A percentile compares a stretch with the other conserved stretches of the same genome.
Evolutionary conservation across 495 filamentous ascomycete species (phyloP).

Genomic region (Penicillium tannophilum): DNA sequence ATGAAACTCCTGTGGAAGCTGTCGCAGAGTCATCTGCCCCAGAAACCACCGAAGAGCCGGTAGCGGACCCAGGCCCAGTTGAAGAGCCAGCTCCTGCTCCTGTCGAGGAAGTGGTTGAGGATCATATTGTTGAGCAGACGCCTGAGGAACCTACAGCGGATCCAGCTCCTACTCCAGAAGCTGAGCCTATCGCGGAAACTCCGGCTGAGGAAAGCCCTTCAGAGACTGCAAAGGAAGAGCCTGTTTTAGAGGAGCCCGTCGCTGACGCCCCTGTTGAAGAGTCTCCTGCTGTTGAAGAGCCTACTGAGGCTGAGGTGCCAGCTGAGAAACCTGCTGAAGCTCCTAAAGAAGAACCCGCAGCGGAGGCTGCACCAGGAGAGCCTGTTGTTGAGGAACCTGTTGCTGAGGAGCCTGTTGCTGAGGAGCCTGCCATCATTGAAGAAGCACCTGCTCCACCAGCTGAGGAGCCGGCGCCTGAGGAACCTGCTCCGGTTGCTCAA

Average conservation of each 20-base stretch:
- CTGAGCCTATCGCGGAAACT: background rate
- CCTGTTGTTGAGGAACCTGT: background rate
- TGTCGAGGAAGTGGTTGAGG: conserved; percentile 21
- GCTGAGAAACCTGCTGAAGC: conserved; percentile 3
- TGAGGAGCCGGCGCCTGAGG: conserved; percentile 2
- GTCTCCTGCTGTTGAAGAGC: conserved; percentile 6
- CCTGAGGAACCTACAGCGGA: conserved; percentile 4
- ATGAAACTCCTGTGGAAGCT: background rate
- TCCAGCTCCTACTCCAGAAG: background rate
- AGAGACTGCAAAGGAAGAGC: background rate
- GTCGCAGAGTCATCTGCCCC: background rate
- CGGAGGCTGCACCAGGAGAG: conserved; percentile 6
- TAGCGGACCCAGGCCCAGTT: conserved; percentile 9
- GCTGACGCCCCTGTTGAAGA: conserved; percentile 8
- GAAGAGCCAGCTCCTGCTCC: background rate
- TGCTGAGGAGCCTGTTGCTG: background rate
- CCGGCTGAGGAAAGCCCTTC: conserved; percentile 5
- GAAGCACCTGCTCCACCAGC: conserved; percentile 11
- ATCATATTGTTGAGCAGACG: conserved; percentile 15
- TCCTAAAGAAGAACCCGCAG: conserved; percentile 12
- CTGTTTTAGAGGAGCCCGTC: conserved; percentile 16
- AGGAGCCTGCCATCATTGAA: conserved; percentile 7
- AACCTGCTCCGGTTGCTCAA: background rate
- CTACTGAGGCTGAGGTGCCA: conserved; percentile 11
- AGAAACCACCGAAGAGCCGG: background rate